These are phyloP conservation scores for Lactarius sp. DNA, from an alignment of 768 basidiomycete genomes.

Conservation along the genomic window DNA sequence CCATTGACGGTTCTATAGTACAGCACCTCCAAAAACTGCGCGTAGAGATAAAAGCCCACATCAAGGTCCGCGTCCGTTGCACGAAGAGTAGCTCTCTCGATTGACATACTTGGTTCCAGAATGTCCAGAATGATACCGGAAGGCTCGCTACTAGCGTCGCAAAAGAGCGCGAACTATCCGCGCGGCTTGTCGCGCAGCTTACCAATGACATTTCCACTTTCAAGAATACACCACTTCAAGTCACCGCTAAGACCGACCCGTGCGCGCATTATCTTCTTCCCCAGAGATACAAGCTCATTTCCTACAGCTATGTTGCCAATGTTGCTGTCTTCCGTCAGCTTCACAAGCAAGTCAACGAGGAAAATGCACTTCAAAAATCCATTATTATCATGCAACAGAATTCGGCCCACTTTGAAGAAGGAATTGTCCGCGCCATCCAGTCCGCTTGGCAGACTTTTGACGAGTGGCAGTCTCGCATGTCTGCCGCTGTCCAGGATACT, in stretches of 20 bases:
- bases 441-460: conserved; percentile 97
- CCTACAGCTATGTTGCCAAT: conserved; percentile 61
- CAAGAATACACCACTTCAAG: conserved; percentile 90
- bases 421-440: conserved; percentile 91
- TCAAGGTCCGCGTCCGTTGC: conserved; percentile 55
- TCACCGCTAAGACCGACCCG: conserved; percentile 79
- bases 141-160: conserved; percentile 89
- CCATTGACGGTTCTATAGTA: conserved; percentile 94
- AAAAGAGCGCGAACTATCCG: conserved; percentile 86
- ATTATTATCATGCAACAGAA: conserved; percentile 99
- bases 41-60: conserved; percentile 94
- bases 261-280: conserved; percentile 44
- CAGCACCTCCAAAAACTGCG: conserved; percentile 96
- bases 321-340: conserved; percentile 72
- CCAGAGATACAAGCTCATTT: neutral
- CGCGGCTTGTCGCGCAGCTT: conserved; percentile 81
- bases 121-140: conserved; percentile 93
- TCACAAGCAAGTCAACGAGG: conserved; percentile 90
- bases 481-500: conserved; percentile 63
- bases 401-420: conserved; percentile 94
- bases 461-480: conserved; percentile 87
- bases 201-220: conserved; percentile 81
- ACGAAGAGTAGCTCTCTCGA: neutral
- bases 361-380: conserved; percentile 95
- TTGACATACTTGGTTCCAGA: conserved; percentile 40